phyloP scores from a whole-genome alignment of 2,329 filamentous ascomycete species.

The Alternaria gansuensis region DNA sequence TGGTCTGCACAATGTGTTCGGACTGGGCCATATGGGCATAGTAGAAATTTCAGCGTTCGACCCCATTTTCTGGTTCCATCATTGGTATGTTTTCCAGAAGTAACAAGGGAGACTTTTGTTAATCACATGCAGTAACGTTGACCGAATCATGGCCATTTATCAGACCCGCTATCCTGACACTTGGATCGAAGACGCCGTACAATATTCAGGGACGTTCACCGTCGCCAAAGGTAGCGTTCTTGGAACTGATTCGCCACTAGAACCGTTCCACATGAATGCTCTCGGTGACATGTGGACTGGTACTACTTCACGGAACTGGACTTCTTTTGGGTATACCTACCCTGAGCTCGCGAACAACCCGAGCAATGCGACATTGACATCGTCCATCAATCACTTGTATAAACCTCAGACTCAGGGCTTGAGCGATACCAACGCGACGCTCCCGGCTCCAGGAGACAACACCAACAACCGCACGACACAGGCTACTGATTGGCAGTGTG shows the following conservation, averaged over 20 bases:
- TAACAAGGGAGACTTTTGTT: background rate
- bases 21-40: slow-evolving; percentile 56
- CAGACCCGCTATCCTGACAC: slow-evolving; percentile 45
- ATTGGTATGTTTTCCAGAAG: slow-evolving; percentile 24
- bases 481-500: slow-evolving; percentile 42
- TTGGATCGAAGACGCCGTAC: slow-evolving; percentile 39
- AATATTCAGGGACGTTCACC: slow-evolving; percentile 38
- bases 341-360: slow-evolving; percentile 41
- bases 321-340: slow-evolving; percentile 49
- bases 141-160: slow-evolving; percentile 41
- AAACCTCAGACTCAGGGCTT: slow-evolving; percentile 39
- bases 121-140: slow-evolving; percentile 32
- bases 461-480: slow-evolving; percentile 23
- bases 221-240: slow-evolving; percentile 32
- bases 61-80: slow-evolving; percentile 48
- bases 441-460: slow-evolving; percentile 12
- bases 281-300: slow-evolving; percentile 45
- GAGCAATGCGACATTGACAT: slow-evolving; percentile 40
- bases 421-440: slow-evolving; percentile 31
- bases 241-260: slow-evolving; percentile 33
- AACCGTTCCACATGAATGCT: slow-evolving; percentile 48
- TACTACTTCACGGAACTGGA: slow-evolving; percentile 39
- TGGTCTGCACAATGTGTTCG: slow-evolving; percentile 44
- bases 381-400: slow-evolving; percentile 41
- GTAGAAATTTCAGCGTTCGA: slow-evolving; percentile 45